phyloP scores from a whole-genome alignment of 176 grass and related monocot genomes.

The Zizania latifolia region DNA sequence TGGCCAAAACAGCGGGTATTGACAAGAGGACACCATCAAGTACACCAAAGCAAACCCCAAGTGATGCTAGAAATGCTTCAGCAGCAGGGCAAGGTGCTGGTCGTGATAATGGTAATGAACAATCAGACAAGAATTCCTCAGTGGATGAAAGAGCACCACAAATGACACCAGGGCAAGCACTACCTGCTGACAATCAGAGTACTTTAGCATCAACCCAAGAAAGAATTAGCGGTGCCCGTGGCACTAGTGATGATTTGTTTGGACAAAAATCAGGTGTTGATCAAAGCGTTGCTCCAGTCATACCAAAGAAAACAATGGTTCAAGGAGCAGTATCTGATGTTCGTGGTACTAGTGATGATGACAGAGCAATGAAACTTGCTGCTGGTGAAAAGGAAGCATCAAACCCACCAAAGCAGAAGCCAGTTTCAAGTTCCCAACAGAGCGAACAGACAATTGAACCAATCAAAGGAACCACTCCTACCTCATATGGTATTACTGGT shows the following conservation, averaged over 20 bases:
- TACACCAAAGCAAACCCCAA: background rate
- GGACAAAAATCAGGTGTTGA: background rate
- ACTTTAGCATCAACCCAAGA: background rate
- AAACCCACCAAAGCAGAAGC: background rate
- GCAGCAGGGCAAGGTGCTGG: background rate
- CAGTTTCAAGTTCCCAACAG: constrained; percentile 14
- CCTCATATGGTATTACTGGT: background rate
- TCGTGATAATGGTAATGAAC: background rate
- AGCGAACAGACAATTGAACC: constrained; percentile 11
- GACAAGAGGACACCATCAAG: background rate
- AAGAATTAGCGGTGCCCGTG: background rate
- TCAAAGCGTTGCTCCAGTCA: background rate
- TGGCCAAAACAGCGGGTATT: background rate
- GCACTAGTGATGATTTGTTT: background rate
- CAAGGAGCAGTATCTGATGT: background rate
- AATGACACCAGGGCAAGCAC: background rate
- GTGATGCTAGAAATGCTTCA: background rate
- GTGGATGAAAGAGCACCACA: background rate
- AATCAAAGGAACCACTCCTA: background rate
- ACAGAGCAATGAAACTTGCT: background rate
- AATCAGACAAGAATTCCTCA: background rate
- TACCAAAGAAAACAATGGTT: background rate
- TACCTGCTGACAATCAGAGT: background rate
- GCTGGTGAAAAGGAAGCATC: background rate
- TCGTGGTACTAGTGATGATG: background rate